Base-by-base conservation (phyloP, 495 filamentous ascomycete genomes). In the Venustampulla echinocandica region DNA sequence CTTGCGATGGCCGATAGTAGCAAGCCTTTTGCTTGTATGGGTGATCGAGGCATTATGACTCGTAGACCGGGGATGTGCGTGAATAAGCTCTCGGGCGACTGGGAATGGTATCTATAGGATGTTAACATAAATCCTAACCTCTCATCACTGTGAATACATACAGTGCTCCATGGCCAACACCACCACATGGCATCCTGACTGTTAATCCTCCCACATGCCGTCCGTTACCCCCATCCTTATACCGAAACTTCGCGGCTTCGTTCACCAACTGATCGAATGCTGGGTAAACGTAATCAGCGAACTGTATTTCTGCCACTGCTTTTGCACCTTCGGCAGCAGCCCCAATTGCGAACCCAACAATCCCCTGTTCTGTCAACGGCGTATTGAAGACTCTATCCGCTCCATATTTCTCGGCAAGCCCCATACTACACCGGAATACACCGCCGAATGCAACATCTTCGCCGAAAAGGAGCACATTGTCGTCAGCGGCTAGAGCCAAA, bases 201-300 rank as follows among this genome's bases (percentile, higher is more conserved):
- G 93, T 89, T 62, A 98, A 64, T 2, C 90, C 85, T 5, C 87
- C 87, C 10, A 68, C 73, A 60, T 82, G 75, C 7, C 75, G 73
- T 1, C 75, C 81, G 10, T 81, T 84, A 2, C 60, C 65, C 0
- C 89, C 90, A 60, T 90, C 85, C 41, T 90, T 74, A 64, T 90
- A 98, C 44, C 92, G 69, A 52, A 86, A 85, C 68, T 97, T 98
- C 40, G 88, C 87, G 2, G 89, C 90, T 64, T 98, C 92, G 59
- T 97, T 97, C 51, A 97, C 90, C 30, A 98, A 73, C 74, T 98
- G 92, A 60, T 98, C 92, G 53, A 97, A 97, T 1, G 92, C 89
- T 2, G 92, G 92, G 64, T 82, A 97, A 33, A 98, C 81, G 63
- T 98, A 98, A 65, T 98, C 92, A 27, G 92, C 93, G 58, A 98